Evolutionary conservation across 805 yeast species (phyloP), one percentile per base, ranked within the genome.

Genomic region (Ogataea glucozyma): DNA sequence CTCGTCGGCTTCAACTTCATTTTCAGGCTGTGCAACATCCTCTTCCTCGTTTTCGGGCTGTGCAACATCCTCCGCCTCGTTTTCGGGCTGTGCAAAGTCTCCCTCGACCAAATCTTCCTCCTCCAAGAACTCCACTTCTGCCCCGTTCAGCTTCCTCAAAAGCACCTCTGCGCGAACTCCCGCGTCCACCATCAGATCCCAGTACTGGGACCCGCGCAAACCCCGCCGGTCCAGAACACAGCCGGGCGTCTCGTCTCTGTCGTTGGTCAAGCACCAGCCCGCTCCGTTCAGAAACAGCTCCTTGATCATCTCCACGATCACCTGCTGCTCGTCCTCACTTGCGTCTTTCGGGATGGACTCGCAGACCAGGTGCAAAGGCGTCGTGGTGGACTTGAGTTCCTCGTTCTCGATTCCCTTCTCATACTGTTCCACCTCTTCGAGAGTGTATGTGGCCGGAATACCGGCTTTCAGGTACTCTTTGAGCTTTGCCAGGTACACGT

Each of bases 151-250:
- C 55, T 83, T 84, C 47, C 96, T 71, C 48, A 91, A 69, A 16
- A 90, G 66, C 27, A 90, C 70, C 61, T 90, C 97, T 0, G 97
- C 93, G 46, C 96, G 72, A 1, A 88, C 91, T 32, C 98, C 98
- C 1, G 97, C 96, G 46, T 79, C 83, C 1, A 90, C 86, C 27
- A 85, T 66, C 18, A 66, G 65, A 5, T 69, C 60, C 60, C 78
- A 76, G n/a, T 71, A 65, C 3, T 57, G 52, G 1, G 70, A 51
- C 1, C 64, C 54, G 54, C 61, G 53, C 69, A 62, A 48, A 2
- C 73, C 75, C 38, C 85, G 67, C 35, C 79, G 75, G 26, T 73
- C 63, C 18, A 90, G 70, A 6, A 89, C 73, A 62, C 95, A 90
- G 2, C 96, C 98, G 0, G 97, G 88, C 0, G 97, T 87, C 48